phyloP scores from a whole-genome alignment of 1,284 basidiomycete genomes.

The Boletellus deceptivus region DNA sequence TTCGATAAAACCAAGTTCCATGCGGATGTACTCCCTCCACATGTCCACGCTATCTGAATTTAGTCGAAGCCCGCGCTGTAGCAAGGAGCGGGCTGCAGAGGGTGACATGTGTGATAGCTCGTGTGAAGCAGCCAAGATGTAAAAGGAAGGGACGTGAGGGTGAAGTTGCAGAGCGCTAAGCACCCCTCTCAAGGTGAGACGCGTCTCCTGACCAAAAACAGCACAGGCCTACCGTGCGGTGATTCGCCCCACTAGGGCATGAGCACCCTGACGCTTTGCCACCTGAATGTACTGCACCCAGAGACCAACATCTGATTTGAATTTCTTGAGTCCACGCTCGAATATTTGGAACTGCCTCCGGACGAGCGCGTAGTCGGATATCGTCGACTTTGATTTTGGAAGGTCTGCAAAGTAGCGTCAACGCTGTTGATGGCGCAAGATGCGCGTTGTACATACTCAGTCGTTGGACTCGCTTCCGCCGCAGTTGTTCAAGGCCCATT shows the following conservation, averaged over 20 bases:
- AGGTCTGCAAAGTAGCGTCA: conserved; percentile 40
- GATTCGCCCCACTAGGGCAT: conserved; percentile 76
- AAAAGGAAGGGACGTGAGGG: conserved; percentile 76
- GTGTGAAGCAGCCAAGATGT: conserved; percentile 84
- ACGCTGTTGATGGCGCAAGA: not conserved
- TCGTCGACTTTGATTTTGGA: conserved; percentile 52
- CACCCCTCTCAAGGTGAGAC: conserved; percentile 7
- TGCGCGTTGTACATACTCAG: conserved; percentile 53
- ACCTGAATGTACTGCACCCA: conserved; percentile 90
- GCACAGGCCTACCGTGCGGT: conserved; percentile 59
- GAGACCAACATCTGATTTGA: conserved; percentile 82
- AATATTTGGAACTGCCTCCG: conserved; percentile 86
- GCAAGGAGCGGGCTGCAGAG: conserved; percentile 78
- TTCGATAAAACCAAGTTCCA: conserved; percentile 90
- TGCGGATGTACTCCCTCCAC: conserved; percentile 87
- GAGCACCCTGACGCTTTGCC: conserved; percentile 78
- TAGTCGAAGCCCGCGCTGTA: conserved; percentile 84
- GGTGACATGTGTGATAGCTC: conserved; percentile 79
- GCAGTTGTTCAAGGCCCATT: conserved; percentile 80
- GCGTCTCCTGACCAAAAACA: not conserved
- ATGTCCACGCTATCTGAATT: conserved; percentile 69
- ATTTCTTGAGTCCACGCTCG: conserved; percentile 85
- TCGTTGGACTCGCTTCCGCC: conserved; percentile 71
- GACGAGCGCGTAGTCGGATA: conserved; percentile 82
- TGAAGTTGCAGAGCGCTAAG: conserved; percentile 82